Evolutionary conservation across 345 rosid species (phyloP).

Genomic region (Capsella bursapastoris): DNA sequence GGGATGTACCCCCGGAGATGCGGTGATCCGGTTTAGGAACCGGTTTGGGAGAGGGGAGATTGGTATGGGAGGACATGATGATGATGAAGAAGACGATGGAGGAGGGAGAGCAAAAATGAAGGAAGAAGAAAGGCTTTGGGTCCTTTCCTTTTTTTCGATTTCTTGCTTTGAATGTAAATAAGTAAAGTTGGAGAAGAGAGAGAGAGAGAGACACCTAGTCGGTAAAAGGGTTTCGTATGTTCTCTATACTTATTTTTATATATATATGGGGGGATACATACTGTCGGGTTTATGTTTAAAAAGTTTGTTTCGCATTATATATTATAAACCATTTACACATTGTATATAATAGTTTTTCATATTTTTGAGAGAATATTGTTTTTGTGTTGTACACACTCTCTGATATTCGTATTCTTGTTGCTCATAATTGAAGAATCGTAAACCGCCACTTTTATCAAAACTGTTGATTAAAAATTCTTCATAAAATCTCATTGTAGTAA

Average conservation of each 20-base stretch:
- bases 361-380: background rate
- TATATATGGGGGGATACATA: background rate
- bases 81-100: slow-evolving; percentile 17
- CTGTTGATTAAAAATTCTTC: slow-evolving; percentile 13
- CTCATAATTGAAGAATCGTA: background rate
- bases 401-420: background rate
- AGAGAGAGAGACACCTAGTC: slow-evolving; percentile 32
- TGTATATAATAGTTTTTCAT: background rate
- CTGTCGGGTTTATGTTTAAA: background rate
- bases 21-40: slow-evolving; percentile 36
- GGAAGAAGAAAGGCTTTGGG: slow-evolving; percentile 12
- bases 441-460: slow-evolving; percentile 18
- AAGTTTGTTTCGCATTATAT: background rate
- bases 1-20: slow-evolving; percentile 18
- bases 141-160: slow-evolving; percentile 18
- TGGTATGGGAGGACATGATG: slow-evolving; percentile 45
- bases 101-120: slow-evolving; percentile 6
- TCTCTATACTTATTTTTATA: slow-evolving; percentile 23
- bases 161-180: slow-evolving; percentile 32
- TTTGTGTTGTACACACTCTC: background rate
- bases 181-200: slow-evolving; percentile 28
- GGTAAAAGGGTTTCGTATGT: slow-evolving; percentile 36
- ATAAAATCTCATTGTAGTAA: background rate
- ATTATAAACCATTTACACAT: too few species aligned
- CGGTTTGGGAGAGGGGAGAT: slow-evolving; percentile 39